Percentiles rank a stretch among this genome's conserved stretches.
Evolutionary conservation across 352 stramenopile species (phyloP).

Genomic region (Pseudoperonospora humuli): DNA sequence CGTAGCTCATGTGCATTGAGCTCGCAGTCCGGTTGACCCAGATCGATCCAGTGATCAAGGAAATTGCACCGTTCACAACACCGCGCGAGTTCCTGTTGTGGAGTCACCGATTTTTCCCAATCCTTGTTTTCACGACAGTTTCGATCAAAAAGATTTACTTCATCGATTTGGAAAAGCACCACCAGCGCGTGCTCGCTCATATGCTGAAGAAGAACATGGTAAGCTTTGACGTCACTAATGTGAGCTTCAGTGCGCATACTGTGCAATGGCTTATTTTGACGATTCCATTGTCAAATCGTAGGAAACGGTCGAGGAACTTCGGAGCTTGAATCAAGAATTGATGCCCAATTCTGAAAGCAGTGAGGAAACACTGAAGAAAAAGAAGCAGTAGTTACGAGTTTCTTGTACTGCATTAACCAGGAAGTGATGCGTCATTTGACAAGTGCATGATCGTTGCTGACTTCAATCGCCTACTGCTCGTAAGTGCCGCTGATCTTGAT

Average conservation of each 20-base stretch:
- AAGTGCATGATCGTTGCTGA: no score
- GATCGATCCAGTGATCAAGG: slow-evolving; percentile 45
- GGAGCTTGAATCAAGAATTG: slow-evolving; percentile 15
- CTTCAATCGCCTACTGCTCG: no score
- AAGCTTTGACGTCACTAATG: slow-evolving; percentile 2
- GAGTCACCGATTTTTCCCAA: slow-evolving; percentile 45
- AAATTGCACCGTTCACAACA: slow-evolving; percentile 39
- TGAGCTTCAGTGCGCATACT: background rate
- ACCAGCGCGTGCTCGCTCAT: slow-evolving; percentile 31
- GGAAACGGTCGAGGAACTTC: slow-evolving; percentile 26
- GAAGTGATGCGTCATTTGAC: no score
- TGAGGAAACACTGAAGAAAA: no score
- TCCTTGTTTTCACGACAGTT: slow-evolving; percentile 33
- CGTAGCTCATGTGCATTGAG: slow-evolving; percentile 46
- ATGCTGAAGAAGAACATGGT: slow-evolving; percentile 54
- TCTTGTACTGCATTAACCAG: no score
- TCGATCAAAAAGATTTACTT: slow-evolving; percentile 48
- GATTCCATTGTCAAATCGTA: slow-evolving; percentile 5
- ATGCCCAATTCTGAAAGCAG: slow-evolving; percentile 8
- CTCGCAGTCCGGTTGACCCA: slow-evolving; percentile 41
- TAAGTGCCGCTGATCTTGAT: no score
- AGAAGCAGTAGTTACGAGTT: no score
- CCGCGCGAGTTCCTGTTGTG: slow-evolving; percentile 53
- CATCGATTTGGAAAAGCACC: slow-evolving; percentile 56
- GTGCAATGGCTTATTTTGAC: no score